phyloP scores from a whole-genome alignment of 2,329 filamentous ascomycete genomes.

The Fusarium robinianum region DNA sequence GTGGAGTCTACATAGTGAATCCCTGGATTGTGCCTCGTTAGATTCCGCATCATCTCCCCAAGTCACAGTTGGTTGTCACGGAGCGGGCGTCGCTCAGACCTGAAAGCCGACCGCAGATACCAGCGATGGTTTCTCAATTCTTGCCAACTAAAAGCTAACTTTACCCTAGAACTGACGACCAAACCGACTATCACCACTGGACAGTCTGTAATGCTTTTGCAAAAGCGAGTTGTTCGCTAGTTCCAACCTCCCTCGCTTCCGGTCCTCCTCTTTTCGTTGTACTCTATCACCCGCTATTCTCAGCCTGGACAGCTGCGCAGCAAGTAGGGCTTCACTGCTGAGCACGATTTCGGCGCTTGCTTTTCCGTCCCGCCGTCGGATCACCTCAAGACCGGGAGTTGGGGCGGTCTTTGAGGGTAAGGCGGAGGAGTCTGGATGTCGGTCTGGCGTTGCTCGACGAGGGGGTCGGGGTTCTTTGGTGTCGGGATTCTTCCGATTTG shows the following conservation, averaged over 20 bases:
- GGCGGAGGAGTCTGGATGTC: too few relatives aligned
- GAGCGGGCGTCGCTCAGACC: too few relatives aligned
- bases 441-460: conserved; percentile 5
- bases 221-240: conserved; percentile 18
- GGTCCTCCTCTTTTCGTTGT: conserved; percentile 17
- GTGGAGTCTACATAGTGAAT: too few relatives aligned
- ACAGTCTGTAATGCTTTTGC: conserved; percentile 19
- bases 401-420: not conserved
- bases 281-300: conserved; percentile 14
- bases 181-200: conserved; percentile 18
- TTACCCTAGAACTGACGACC: conserved; percentile 11
- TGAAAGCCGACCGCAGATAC: too few relatives aligned
- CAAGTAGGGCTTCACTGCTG: conserved; percentile 22
- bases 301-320: conserved; percentile 23
- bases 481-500: conserved; percentile 10
- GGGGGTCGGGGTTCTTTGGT: conserved; percentile 9
- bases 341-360: conserved; percentile 12
- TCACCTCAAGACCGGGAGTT: conserved; percentile 4
- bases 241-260: conserved; percentile 24
- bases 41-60: too few relatives aligned
- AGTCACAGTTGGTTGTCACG: too few relatives aligned
- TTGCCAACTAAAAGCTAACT: too few relatives aligned
- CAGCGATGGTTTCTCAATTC: too few relatives aligned
- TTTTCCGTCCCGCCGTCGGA: not conserved
- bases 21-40: too few relatives aligned